Base-by-base conservation (phyloP, 768 basidiomycete genomes). In the Leccinellum albellum region DNA sequence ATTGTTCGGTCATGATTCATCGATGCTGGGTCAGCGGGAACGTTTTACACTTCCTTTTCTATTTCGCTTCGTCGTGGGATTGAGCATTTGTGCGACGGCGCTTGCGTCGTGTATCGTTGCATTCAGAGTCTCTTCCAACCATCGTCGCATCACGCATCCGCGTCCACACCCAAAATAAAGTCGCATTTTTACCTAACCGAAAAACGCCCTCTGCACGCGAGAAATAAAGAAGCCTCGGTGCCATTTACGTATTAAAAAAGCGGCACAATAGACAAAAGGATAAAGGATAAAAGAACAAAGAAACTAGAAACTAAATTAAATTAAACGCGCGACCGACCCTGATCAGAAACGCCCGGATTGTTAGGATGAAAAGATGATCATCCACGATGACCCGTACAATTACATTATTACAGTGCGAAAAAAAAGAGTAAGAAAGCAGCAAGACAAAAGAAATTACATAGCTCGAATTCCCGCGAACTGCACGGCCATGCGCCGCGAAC, bases 301-400 rank as follows among this genome's bases (percentile, higher is more conserved):
- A 37, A 37, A 40, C 37, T n/a, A 40, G n/a, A 26, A 37, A 14
- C 26, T 21, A 48, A 40, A 42, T 40, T 40, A 23, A 20, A 48
- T 33, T 14, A 50, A n/a, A 26, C 6, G 12, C 6, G 13, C 55
- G n/a, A 46, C 54, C 48, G 20, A 20, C 40, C 40, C 40, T 42
- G 40, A 20, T 20, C 10, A 42, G 12, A 42, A 42, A 42, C 40
- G 40, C 40, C 20, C n/a, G 40, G 40, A 9, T 10, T 59, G 54
- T 24, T 31, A 50, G 29, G 24, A 61, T 56, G 57, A 53, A 55
- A 28, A 40, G 26, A 61, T 58, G 52, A 48, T 45, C 24, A n/a
- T 48, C 14, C 24, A n/a, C n/a, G 21, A 63, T 51, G 32, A 20
- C 40, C 4, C 51, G 24, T 50, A 40, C 17, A 24, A n/a, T 35